Evolutionary conservation across 2,329 filamentous ascomycete genomes (phyloP).

Genomic region (Elsinoe perseae): DNA sequence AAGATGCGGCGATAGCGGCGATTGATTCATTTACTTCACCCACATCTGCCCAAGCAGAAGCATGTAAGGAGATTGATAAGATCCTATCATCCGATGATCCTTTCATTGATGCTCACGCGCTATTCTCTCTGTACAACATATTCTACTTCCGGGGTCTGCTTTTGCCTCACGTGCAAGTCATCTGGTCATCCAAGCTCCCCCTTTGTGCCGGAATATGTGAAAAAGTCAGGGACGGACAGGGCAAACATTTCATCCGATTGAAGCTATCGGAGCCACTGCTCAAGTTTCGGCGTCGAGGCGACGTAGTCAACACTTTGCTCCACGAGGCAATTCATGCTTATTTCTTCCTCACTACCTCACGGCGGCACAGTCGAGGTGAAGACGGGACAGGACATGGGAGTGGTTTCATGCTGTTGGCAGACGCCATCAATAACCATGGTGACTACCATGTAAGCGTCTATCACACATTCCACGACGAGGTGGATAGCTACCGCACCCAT

Average conservation of each 20-base stretch:
- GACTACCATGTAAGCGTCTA: slow-evolving; percentile 36
- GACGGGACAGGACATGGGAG: slow-evolving; percentile 37
- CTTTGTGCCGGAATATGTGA: slow-evolving; percentile 42
- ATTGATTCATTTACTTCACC: slow-evolving; percentile 31
- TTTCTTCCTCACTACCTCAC: slow-evolving; percentile 40
- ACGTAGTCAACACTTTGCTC: slow-evolving; percentile 38
- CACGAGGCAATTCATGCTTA: slow-evolving; percentile 42
- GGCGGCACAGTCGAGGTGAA: slow-evolving; percentile 36
- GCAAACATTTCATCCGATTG: slow-evolving; percentile 35
- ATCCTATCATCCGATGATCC: slow-evolving; percentile 33
- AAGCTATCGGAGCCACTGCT: slow-evolving; percentile 39
- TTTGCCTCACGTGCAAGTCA: slow-evolving; percentile 34
- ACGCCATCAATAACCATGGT: slow-evolving; percentile 39
- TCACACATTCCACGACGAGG: slow-evolving; percentile 41
- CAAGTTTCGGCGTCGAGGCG: slow-evolving; percentile 37
- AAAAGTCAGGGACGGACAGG: slow-evolving; percentile 33
- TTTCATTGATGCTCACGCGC: slow-evolving; percentile 35
- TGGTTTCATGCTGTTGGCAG: slow-evolving; percentile 37
- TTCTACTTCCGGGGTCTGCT: slow-evolving; percentile 39
- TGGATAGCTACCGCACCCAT: slow-evolving; percentile 40
- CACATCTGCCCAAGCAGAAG: slow-evolving; percentile 30
- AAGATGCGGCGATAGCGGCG: slow-evolving; percentile 35
- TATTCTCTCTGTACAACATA: slow-evolving; percentile 35
- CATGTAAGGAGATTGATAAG: slow-evolving; percentile 29
- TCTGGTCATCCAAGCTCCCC: slow-evolving; percentile 39